Percentiles rank a stretch among this genome's conserved stretches.
Conservation (phyloP, 2,329 filamentous ascomycete species). For the Pseudogymnoascus sp. region DNA sequence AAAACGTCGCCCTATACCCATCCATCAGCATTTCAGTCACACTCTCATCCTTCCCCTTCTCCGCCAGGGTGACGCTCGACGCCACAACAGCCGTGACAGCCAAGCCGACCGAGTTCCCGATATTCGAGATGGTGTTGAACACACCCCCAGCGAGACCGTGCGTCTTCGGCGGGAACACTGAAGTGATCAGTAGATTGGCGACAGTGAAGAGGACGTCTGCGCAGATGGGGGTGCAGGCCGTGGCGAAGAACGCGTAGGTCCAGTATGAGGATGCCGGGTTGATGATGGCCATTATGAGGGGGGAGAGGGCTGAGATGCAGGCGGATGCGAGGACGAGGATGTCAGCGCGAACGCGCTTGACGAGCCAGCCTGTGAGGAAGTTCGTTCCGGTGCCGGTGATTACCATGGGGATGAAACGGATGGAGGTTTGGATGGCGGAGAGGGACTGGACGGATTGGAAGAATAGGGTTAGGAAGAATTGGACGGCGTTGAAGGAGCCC, state of each 20-base stretch:
- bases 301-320: constrained; percentile 30
- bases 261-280: constrained; percentile 41
- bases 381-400: constrained; percentile 35
- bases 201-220: constrained; percentile 47
- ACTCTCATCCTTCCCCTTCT: constrained; percentile 21
- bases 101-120: constrained; percentile 46
- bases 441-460: constrained; percentile 20
- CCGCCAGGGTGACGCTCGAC: constrained; percentile 36
- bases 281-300: constrained; percentile 39
- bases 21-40: constrained; percentile 36
- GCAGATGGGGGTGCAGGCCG: constrained; percentile 33
- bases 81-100: constrained; percentile 44
- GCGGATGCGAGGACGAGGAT: constrained; percentile 34
- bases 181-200: constrained; percentile 45
- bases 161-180: constrained; percentile 47
- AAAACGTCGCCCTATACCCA: constrained; percentile 46
- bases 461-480: constrained; percentile 26
- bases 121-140: constrained; percentile 51
- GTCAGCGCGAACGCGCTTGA: constrained; percentile 38
- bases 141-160: constrained; percentile 54
- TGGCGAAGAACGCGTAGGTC: constrained; percentile 37
- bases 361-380: constrained; percentile 38
- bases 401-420: constrained; percentile 37
- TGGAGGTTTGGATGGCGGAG: constrained; percentile 18
- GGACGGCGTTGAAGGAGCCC: constrained; percentile 26